A percentile compares a stretch with the other conserved stretches of the same genome.
These are phyloP conservation scores for Aspergillus glaucus DNA, from an alignment of 2,329 filamentous ascomycete genomes.

Conservation along the genomic window DNA sequence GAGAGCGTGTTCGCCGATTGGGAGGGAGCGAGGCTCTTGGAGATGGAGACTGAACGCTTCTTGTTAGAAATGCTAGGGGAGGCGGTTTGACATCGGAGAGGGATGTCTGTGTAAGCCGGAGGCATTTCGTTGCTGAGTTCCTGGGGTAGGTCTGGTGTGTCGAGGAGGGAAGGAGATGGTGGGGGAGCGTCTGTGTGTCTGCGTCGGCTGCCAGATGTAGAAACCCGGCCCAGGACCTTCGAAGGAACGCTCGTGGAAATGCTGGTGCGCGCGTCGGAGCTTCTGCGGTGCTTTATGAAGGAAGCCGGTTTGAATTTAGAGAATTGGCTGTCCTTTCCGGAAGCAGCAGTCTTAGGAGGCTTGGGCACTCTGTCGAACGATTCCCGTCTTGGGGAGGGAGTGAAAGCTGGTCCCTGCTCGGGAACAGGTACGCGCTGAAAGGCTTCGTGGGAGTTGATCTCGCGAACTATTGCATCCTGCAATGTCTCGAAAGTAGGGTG, in stretches of 20 bases:
- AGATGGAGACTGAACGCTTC: not conserved
- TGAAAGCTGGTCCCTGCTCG: slow-evolving; percentile 26
- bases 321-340: slow-evolving; percentile 25
- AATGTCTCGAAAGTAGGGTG: slow-evolving; percentile 36
- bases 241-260: slow-evolving; percentile 23
- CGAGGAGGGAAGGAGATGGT: slow-evolving; percentile 26
- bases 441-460: slow-evolving; percentile 41
- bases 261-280: slow-evolving; percentile 22
- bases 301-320: slow-evolving; percentile 26
- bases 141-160: slow-evolving; percentile 11
- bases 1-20: slow-evolving; percentile 9
- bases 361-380: slow-evolving; percentile 15
- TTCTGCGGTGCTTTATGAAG: slow-evolving; percentile 21
- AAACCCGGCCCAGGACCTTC: slow-evolving; percentile 14
- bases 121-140: not conserved
- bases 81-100: slow-evolving; percentile 10
- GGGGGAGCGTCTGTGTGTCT: slow-evolving; percentile 37
- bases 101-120: slow-evolving; percentile 24
- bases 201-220: slow-evolving; percentile 20
- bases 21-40: slow-evolving; percentile 7
- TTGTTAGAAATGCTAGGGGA: not conserved
- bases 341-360: slow-evolving; percentile 6
- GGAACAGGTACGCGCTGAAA: slow-evolving; percentile 31
- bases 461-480: slow-evolving; percentile 38
- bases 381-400: slow-evolving; percentile 21